These are phyloP conservation scores for Pestalotiopsis sp. DNA, from an alignment of 2,329 filamentous ascomycete species.

Conservation along the genomic window DNA sequence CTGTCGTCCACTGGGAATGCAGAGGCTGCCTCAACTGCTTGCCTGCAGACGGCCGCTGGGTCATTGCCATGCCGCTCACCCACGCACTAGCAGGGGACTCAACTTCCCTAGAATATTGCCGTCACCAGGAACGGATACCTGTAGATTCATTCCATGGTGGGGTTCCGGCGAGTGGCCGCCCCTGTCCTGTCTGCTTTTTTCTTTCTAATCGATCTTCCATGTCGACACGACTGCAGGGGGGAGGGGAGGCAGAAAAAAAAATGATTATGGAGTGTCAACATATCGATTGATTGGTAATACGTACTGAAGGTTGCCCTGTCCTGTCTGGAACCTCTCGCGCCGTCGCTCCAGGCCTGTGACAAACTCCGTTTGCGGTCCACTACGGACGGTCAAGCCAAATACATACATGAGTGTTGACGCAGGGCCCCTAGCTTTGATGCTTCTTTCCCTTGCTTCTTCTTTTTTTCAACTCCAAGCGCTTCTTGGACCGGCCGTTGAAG, in stretches of 20 bases:
- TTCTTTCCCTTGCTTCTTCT: neutral
- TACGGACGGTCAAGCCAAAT: neutral
- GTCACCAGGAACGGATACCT: neutral
- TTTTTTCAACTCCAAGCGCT: neutral
- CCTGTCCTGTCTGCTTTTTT: neutral
- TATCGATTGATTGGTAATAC: conserved; percentile 2
- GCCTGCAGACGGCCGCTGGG: neutral
- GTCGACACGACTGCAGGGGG: neutral
- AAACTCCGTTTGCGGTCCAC: neutral
- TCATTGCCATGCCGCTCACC: neutral
- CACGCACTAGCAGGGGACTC: conserved; percentile 4
- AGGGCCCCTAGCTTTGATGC: neutral
- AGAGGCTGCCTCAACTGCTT: neutral
- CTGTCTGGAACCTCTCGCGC: neutral
- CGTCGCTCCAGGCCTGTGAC: neutral
- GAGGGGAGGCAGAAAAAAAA: neutral
- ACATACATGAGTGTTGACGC: neutral
- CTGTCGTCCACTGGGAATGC: neutral
- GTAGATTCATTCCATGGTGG: neutral
- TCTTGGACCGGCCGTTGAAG: neutral
- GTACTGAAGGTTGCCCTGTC: neutral
- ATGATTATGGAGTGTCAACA: neutral
- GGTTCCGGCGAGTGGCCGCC: neutral
- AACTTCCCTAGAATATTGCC: neutral
- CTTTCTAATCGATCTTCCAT: neutral